Evolutionary conservation across 1,284 basidiomycete species (phyloP), one percentile per base, ranked within the genome.

Genomic region (Ganoderma meredithae): DNA sequence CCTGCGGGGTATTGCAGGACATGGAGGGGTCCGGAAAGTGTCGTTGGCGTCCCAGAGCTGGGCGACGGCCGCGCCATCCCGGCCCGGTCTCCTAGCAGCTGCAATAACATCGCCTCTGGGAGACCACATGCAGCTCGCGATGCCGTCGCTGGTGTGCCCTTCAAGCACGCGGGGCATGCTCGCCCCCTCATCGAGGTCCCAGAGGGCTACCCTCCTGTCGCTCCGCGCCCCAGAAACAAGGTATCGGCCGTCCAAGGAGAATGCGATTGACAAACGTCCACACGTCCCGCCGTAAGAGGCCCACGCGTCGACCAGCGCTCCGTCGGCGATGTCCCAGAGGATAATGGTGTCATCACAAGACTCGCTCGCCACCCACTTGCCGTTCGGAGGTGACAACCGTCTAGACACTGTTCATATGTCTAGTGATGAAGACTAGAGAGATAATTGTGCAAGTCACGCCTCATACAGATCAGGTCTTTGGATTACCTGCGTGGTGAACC

Each of bases 231-330:
- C 75, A 1, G 75, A 75, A 0, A 67, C 72, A 25, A 78, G 61
- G 2, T 47, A 59, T 33, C 19, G 60, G 41, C 74, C 68, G 61
- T 76, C 71, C 9, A 75, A 73, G 1, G 76, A 76, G 66, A 75
- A 77, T 1, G 69, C 69, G 22, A 76, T 62, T 19, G 69, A 66
- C 61, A 75, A 60, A 13, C 39, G 25, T 41, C 31, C 31, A 31
- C 31, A 31, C 31, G 31, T 31, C 31, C 5, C 3, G 31, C 31
- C 31, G 31, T 31, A 31, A 31, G 31, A 5, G 31, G 31, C 31
- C 31, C 31, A 31, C 31, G 31, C 31, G 5, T 31, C 31, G 31
- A 31, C 31, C 31, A 3, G 3, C 31, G 44, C 53, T 49, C 53
- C 39, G 15, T 58, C 33, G 6, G 39, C n/a, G 49, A 10, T 17